Conservation (phyloP, 2,329 filamentous ascomycete species). For the Aschersonia sp. region DNA sequence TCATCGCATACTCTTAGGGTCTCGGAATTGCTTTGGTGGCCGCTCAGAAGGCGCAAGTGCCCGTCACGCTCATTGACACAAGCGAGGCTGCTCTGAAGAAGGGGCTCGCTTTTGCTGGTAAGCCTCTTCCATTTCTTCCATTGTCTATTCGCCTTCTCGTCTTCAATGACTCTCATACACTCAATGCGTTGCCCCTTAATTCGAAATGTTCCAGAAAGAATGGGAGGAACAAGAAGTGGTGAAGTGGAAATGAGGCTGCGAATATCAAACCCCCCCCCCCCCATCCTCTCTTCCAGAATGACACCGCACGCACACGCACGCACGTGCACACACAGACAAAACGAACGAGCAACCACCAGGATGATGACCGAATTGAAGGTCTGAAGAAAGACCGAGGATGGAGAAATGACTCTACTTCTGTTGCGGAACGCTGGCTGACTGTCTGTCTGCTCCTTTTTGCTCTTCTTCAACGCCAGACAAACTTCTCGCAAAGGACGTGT, state of each 20-base stretch:
- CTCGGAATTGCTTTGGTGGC: slow-evolving; percentile 92
- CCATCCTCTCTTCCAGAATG: no score
- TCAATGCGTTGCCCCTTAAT: no score
- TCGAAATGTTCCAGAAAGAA: neutral
- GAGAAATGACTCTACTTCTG: no score
- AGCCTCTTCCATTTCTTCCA: neutral
- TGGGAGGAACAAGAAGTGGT: neutral
- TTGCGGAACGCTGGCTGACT: no score
- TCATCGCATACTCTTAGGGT: slow-evolving; percentile 40
- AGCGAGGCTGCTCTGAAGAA: slow-evolving; percentile 79
- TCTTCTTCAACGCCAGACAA: slow-evolving; percentile 46
- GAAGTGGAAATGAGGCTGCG: neutral
- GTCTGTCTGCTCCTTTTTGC: neutral
- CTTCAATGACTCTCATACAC: neutral
- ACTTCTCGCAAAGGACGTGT: slow-evolving; percentile 81
- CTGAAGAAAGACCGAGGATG: no score
- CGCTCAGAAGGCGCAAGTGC: slow-evolving; percentile 67
- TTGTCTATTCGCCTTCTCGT: neutral
- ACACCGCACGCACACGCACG: neutral
- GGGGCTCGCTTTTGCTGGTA: slow-evolving; percentile 78
- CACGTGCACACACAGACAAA: neutral
- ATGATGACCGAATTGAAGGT: no score
- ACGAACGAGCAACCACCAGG: neutral
- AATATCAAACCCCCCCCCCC: neutral
- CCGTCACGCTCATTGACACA: slow-evolving; percentile 74